Percentiles rank a stretch among this genome's conserved stretches.
These are phyloP conservation scores for Phytophthora nicotianae DNA, from an alignment of 352 stramenopile genomes.

Conservation along the genomic window DNA sequence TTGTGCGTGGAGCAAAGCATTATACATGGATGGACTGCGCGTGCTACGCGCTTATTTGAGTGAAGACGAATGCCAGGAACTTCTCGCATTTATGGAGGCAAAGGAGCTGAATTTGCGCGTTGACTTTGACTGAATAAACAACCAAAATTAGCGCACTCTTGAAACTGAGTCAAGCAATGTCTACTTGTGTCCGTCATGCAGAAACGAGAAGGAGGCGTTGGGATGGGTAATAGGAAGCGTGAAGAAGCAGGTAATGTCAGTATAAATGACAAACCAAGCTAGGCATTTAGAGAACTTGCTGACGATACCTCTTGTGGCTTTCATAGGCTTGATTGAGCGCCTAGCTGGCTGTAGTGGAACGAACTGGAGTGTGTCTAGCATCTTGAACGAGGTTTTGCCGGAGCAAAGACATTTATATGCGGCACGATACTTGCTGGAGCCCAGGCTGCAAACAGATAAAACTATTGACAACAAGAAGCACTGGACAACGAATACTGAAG, in stretches of 20 bases:
- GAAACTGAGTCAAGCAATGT: too few relatives aligned
- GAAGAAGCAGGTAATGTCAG: slow-evolving; percentile 5
- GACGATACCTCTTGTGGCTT: slow-evolving; percentile 7
- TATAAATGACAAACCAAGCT: not conserved
- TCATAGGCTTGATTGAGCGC: slow-evolving; percentile 21
- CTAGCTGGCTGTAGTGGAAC: slow-evolving; percentile 23
- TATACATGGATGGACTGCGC: slow-evolving; percentile 73
- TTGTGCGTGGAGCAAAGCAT: slow-evolving; percentile 79
- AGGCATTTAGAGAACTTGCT: not conserved
- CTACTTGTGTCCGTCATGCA: not conserved
- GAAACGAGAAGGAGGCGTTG: not conserved
- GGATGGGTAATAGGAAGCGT: slow-evolving; percentile 1
- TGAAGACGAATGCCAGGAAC: slow-evolving; percentile 60
- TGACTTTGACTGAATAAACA: slow-evolving; percentile 26
- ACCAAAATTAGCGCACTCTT: slow-evolving; percentile 6
- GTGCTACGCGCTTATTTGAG: slow-evolving; percentile 72
- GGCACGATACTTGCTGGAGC: slow-evolving; percentile 23
- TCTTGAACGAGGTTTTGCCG: slow-evolving; percentile 43
- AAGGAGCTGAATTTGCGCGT: slow-evolving; percentile 78
- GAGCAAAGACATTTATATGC: slow-evolving; percentile 35
- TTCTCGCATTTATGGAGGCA: slow-evolving; percentile 67
- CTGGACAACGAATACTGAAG: not conserved
- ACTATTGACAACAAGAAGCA: slow-evolving; percentile 2
- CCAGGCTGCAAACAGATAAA: not conserved
- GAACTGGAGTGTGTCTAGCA: slow-evolving; percentile 35